phyloP scores from a whole-genome alignment of 495 filamentous ascomycete genomes.

The Thermothielavioides terrestris region DNA sequence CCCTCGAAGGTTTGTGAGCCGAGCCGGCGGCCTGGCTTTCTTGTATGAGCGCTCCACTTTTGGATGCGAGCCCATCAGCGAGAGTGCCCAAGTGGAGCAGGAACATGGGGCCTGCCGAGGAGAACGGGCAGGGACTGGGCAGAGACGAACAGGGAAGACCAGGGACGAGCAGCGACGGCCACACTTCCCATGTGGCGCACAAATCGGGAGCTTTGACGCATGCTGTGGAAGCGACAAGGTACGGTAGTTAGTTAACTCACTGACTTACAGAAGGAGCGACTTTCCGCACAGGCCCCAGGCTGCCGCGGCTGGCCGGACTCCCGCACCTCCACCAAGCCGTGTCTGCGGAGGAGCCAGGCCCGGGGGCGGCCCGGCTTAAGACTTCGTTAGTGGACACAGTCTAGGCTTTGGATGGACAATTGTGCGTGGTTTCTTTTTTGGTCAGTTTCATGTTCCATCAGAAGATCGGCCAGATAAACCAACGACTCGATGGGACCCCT shows the following conservation, averaged over 20 bases:
- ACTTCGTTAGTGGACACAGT: constrained; percentile 9
- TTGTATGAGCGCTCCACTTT: constrained; percentile 12
- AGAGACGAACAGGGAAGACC: not conserved
- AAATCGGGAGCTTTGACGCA: not conserved
- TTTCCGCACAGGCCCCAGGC: too few species aligned
- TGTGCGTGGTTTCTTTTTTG: not conserved
- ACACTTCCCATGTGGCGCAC: not conserved
- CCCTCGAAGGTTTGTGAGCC: constrained; percentile 5
- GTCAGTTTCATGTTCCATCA: not conserved
- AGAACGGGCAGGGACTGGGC: not conserved
- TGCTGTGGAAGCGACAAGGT: not conserved
- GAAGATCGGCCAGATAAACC: not conserved
- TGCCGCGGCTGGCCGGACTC: too few species aligned
- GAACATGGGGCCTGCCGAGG: not conserved
- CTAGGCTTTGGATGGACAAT: not conserved
- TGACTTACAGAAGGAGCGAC: too few species aligned
- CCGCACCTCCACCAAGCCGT: too few species aligned
- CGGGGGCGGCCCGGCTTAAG: constrained; percentile 6
- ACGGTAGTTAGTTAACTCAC: too few species aligned
- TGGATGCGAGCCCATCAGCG: constrained; percentile 6
- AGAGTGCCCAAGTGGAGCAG: not conserved
- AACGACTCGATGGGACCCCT: not conserved
- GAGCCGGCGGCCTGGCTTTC: constrained; percentile 6
- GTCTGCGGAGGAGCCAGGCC: not conserved
- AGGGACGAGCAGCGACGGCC: not conserved